Evolutionary conservation across 139 green algal species (phyloP), one percentile per base, ranked within the genome.

Genomic region (Zygnema circumcarinatum): DNA sequence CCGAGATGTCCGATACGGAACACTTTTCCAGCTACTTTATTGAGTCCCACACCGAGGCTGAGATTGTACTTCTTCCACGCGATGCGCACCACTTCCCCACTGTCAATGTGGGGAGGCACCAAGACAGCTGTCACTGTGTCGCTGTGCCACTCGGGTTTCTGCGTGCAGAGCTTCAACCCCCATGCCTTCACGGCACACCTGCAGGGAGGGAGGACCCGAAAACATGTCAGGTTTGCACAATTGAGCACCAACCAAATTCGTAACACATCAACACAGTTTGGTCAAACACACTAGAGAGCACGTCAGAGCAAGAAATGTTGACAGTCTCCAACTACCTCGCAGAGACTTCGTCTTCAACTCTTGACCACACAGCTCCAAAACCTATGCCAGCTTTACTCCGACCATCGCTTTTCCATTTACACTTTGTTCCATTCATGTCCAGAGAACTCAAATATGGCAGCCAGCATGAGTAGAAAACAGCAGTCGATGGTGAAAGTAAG

Each of bases 1-100:
- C 97, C 97, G 53, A 99, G 91, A 93, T 99, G 97, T 1, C 97
- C 97, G 75, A 99, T 98, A 54, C 96, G 91, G 92, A 98, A 98
- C 47, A 99, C 97, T 93, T 99, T 99, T 89, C 97, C 97, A 62
- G 95, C 93, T 20, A 98, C 91, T 86, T 96, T 92, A n/a, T 91
- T 92, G 22, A 99, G 94, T 3, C 97, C 97, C 16, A 99, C 94
- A 69, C 97, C 97, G 3, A 99, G 88, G 1, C 94, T 97, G 79
- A 99, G 93, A 91, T 99, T 99, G 93, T 99, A 99, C 90, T 95
- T 96, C 74, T 94, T 92, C 88, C 96, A 99, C 0, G 96, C 96
- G 36, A 90, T 83, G 91, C 96, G 94, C 53, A 99, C 96, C 53
- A 98, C 92, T 81, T 95, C 91, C 76, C 95, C 95, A 78, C 86